phyloP scores from a whole-genome alignment of 768 basidiomycete species.

The Saitozyma sp. region DNA sequence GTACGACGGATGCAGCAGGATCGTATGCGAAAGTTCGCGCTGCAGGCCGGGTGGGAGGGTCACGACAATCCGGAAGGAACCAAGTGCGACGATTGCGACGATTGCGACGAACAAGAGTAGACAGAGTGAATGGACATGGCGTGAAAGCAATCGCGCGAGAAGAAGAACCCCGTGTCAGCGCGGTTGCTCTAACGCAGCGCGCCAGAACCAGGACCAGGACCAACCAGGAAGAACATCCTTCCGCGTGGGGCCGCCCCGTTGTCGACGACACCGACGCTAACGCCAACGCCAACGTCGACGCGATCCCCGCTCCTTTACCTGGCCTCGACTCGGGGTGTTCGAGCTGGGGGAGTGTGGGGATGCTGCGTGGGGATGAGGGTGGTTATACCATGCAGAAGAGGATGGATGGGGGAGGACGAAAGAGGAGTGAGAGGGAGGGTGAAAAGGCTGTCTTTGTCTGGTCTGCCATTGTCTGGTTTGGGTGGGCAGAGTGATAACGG shows the following conservation, averaged over 20 bases:
- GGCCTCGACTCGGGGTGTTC: not conserved
- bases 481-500: constrained; percentile 6
- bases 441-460: constrained; percentile 1
- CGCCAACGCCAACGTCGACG: too few species aligned
- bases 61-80: not conserved
- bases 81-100: constrained; percentile 1
- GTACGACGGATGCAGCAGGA: constrained; percentile 95
- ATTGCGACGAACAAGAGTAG: constrained; percentile 4
- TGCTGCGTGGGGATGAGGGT: not conserved
- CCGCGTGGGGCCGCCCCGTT: too few species aligned
- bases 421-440: constrained; percentile 1
- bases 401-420: not conserved
- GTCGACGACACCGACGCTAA: too few species aligned
- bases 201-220: constrained; percentile 9
- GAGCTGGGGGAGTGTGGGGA: constrained; percentile 9
- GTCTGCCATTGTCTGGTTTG: constrained; percentile 1
- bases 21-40: constrained; percentile 98
- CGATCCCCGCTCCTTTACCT: not conserved
- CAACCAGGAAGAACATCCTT: constrained; percentile 51
- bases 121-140: not conserved
- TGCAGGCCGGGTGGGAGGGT: constrained; percentile 47
- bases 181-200: constrained; percentile 14
- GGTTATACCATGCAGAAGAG: not conserved
- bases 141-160: not conserved
- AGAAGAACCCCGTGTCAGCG: constrained; percentile 22